Evolutionary conservation across 495 filamentous ascomycete genomes (phyloP), one percentile per base, ranked within the genome.

Genomic region (Penicillium waksmanii): DNA sequence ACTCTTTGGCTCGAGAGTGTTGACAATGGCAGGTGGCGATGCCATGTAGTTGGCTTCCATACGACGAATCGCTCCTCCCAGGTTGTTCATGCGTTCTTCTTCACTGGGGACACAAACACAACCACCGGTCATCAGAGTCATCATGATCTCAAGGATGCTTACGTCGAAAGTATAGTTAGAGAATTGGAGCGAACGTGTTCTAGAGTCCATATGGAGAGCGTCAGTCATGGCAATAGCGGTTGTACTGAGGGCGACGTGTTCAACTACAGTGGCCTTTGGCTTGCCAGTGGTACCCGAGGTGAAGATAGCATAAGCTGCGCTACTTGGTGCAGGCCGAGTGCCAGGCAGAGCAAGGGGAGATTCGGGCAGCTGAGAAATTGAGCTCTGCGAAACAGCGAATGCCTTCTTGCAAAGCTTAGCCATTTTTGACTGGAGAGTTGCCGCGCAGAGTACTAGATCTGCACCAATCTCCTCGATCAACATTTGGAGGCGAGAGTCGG

Each of bases 101-200:
- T 88, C 81, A 0, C 82, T 85, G 3, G 88, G 87, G 3, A 88
- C 78, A 65, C 87, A 90, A 9, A 89, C 75, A 57, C 85, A 88
- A 4, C 84, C 87, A 31, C 87, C 87, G 4, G 73, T 70, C 23
- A 85, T 84, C 2, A 93, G 71, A 0, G 86, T 86, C 5, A 85
- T 84, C 53, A 89, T 82, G 4, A 89, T 84, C 55, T 92, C 89
- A 4, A 83, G 66, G 18, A 91, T 76, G 44, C 85, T 84, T 31
- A 85, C 81, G 58, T 93, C 89, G 40, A 89, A 89, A 2, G 85
- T 85, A 64, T 85, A 89, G 47, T 85, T 85, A 2, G 88, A 86
- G 54, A 89, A 84, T 58, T 92, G 88, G 61, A 92, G 77, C 8
- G 86, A 80, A 8, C 89, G 80, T 15, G 83, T 84, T 0, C 70